Evolutionary conservation across 2,329 filamentous ascomycete species (phyloP).

Genomic region (Incumbomyces delicatus): DNA sequence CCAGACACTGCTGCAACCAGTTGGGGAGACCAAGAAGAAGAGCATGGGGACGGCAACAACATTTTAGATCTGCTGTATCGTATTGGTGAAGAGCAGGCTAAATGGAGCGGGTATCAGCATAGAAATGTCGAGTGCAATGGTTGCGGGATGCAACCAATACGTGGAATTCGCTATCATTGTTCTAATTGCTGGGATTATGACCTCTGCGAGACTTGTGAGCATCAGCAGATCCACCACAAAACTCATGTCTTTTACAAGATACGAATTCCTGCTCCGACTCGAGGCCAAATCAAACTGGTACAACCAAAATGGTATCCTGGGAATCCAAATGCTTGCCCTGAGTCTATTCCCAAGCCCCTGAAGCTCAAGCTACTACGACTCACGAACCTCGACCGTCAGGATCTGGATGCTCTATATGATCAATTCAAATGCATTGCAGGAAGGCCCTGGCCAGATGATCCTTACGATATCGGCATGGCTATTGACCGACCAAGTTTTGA

Average conservation of each 20-base stretch:
- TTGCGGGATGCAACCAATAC: slow-evolving; percentile 79
- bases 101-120: slow-evolving; percentile 81
- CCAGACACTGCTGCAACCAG: slow-evolving; percentile 19
- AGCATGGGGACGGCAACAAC: slow-evolving; percentile 54
- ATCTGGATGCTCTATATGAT: slow-evolving; percentile 89
- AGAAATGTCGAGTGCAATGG: slow-evolving; percentile 85
- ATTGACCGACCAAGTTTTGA: slow-evolving; percentile 93
- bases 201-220: slow-evolving; percentile 85
- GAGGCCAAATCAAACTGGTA: slow-evolving; percentile 61
- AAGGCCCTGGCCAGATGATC: slow-evolving; percentile 72
- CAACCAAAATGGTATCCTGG: slow-evolving; percentile 82
- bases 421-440: slow-evolving; percentile 93
- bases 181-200: slow-evolving; percentile 95
- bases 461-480: slow-evolving; percentile 64
- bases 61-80: slow-evolving; percentile 79
- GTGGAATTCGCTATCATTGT: slow-evolving; percentile 85
- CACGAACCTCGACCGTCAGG: slow-evolving; percentile 72
- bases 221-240: slow-evolving; percentile 61
- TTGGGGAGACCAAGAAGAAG: slow-evolving; percentile 28
- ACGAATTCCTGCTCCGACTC: slow-evolving; percentile 64
- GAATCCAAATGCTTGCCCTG: slow-evolving; percentile 62
- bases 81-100: slow-evolving; percentile 86
- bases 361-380: slow-evolving; percentile 60
- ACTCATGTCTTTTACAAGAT: slow-evolving; percentile 98
- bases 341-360: slow-evolving; percentile 56